Evolutionary conservation across 1,284 basidiomycete genomes (phyloP), one percentile per base, ranked within the genome.

Genomic region (Ganoderma meredithae): DNA sequence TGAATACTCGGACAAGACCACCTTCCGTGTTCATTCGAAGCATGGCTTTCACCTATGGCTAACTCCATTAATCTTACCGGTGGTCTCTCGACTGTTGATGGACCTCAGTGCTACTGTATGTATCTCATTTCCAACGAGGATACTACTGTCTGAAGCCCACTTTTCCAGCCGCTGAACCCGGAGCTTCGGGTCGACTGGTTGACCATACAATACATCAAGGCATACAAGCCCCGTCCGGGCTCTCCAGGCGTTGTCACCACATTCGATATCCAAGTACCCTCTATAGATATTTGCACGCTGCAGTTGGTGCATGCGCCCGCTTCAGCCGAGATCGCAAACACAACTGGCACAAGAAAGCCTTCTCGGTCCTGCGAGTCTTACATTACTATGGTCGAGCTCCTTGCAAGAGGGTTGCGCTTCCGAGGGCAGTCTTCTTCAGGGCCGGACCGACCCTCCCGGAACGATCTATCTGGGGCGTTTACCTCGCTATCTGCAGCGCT

Each of bases 111-210:
- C 41, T 12, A 69, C 73, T 61, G 78, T 79, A 55, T 41, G 76
- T 74, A 40, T 27, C 52, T 39, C 22, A 39, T 36, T 39, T 39
- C 25, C 5, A 19, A 56, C 2, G 22, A 22, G 27, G 9, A n/a
- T 39, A 49, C 27, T n/a, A 22, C 12, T 65, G 3, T 49, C 27
- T 39, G 9, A 40, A 12, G 62, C 15, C 13, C 41, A 1, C 12
- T 3, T 22, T 33, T 53, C 4, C 65, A 80, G 78, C 70, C 68
- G 62, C 52, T 76, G 41, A 75, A 73, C 49, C 76, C 78, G 1
- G 78, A 80, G 58, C 69, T 80, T 17, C 72, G 75, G 19, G 69
- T 79, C 47, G 79, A 79, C 60, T 69, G 67, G 0, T 60, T 79
- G n/a, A 72, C 77, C n/a, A 67, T 68, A 22, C 68, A 69, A 22